phyloP scores from a whole-genome alignment of 2,329 filamentous ascomycete genomes.

The Penicillium oxalicum region DNA sequence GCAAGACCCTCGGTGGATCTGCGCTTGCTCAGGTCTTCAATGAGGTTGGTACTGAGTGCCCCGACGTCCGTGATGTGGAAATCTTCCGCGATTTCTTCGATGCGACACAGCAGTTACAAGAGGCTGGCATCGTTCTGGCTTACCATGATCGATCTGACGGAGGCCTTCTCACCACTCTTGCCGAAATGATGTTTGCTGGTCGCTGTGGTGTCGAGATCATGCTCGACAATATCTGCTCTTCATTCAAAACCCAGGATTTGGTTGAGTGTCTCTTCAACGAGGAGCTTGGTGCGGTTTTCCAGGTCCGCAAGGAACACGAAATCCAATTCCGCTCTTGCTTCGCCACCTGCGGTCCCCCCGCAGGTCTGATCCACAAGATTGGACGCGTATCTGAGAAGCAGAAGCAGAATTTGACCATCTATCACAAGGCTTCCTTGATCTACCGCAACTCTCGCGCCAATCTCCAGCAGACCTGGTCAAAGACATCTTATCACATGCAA shows the following conservation, averaged over 20 bases:
- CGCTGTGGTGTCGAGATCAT: constrained; percentile 81
- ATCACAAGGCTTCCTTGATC: constrained; percentile 62
- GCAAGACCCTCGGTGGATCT: constrained; percentile 79
- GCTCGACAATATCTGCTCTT: constrained; percentile 61
- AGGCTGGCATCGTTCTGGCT: constrained; percentile 70
- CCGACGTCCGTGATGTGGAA: constrained; percentile 77
- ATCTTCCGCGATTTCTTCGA: constrained; percentile 87
- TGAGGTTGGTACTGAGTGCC: constrained; percentile 75
- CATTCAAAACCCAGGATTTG: constrained; percentile 57
- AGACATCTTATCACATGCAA: constrained; percentile 87
- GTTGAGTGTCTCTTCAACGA: constrained; percentile 87
- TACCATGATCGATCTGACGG: constrained; percentile 95
- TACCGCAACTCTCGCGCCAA: constrained; percentile 63
- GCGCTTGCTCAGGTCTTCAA: constrained; percentile 85
- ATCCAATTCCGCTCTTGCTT: constrained; percentile 83
- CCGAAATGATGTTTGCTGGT: constrained; percentile 97
- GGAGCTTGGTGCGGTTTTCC: constrained; percentile 92
- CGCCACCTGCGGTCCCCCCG: constrained; percentile 78
- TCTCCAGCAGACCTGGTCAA: constrained; percentile 83
- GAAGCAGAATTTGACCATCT: constrained; percentile 72
- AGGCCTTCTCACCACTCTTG: constrained; percentile 81
- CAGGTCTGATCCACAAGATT: constrained; percentile 76
- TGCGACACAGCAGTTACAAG: constrained; percentile 64
- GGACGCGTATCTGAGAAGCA: constrained; percentile 62
- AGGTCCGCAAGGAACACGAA: constrained; percentile 79